Evolutionary conservation across 2,329 filamentous ascomycete genomes (phyloP), one percentile per base, ranked within the genome.

Genomic region (Fusarium heterosporum): DNA sequence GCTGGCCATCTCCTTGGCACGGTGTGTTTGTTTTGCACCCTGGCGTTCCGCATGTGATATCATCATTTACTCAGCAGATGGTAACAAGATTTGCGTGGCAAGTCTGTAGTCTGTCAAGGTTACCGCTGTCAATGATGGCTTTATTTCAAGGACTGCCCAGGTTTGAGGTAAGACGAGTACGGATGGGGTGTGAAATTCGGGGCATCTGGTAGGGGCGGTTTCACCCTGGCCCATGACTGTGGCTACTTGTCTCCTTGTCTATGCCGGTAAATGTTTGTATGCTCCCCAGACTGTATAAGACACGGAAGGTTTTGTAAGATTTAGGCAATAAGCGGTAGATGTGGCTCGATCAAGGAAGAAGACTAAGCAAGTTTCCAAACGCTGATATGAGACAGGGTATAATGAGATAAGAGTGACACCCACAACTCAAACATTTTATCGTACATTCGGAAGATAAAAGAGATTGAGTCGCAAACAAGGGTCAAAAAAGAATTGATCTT

Each of bases 131-230:
- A 22, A 36, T 28, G 48, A 36, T 28, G 48, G 14, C 22, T 19
- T 38, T 63, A 43, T 49, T 53, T 32, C 50, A 45, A 52, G 36
- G 30, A 48, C 9, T 43, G 30, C 32, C 36, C 40, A 60, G 51
- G 42, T 51, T 34, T 40, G 8, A 29, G 32, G 28, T 69, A 43
- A 59, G 61, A 71, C 29, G 52, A 63, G 64, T 48, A 57, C 66
- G 64, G 56, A 54, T 30, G 55, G 55, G 68, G 70, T 72, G 70
- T 62, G 70, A 66, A 55, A 54, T 66, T 68, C 66, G 70, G 70
- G 70, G 70, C 60, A 68, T 66, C 68, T 72, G 68, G 36, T 59
- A 42, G 32, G 55, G 42, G 53, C 54, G 42, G 25, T 28, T 60
- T 64, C 17, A 64, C 53, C 66, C 59, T 51, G 56, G 52, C 48